These are phyloP conservation scores for Colletotrichum brevisporum DNA, from an alignment of 2,329 filamentous ascomycete species.

Conservation along the genomic window DNA sequence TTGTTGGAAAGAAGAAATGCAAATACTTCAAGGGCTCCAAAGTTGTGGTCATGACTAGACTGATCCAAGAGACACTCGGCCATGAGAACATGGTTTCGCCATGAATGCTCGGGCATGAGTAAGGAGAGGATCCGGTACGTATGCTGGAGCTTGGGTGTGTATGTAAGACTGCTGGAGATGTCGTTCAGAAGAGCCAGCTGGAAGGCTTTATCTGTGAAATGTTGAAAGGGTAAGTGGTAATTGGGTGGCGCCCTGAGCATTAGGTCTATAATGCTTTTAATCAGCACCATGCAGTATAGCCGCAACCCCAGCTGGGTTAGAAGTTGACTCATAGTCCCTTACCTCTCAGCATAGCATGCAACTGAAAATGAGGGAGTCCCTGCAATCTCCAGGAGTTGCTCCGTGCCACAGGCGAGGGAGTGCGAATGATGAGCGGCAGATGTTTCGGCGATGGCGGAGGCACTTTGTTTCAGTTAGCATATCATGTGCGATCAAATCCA, in stretches of 20 bases:
- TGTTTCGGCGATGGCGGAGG: neutral
- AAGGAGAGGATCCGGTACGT: neutral
- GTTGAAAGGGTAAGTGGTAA: too few relatives aligned
- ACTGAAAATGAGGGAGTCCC: neutral
- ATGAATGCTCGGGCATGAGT: neutral
- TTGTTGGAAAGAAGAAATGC: neutral
- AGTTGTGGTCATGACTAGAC: neutral
- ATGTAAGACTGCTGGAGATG: neutral
- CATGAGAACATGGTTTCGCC: neutral
- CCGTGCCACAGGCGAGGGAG: neutral
- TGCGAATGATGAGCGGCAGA: conserved; percentile 4
- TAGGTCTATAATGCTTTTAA: too few relatives aligned
- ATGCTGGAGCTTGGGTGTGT: neutral
- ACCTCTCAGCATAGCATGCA: conserved; percentile 2
- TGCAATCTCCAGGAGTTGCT: neutral
- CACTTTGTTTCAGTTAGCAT: neutral
- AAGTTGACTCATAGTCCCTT: neutral
- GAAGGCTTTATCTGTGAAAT: too few relatives aligned
- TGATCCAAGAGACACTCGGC: neutral
- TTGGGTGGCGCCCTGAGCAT: too few relatives aligned
- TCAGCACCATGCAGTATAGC: too few relatives aligned
- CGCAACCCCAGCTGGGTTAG: too few relatives aligned
- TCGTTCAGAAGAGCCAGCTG: too few relatives aligned
- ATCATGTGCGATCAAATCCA: too few relatives aligned
- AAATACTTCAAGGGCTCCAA: neutral